These are phyloP conservation scores for Chlamydomonas sp. DNA, from an alignment of 139 green algal species.

Conservation along the genomic window DNA sequence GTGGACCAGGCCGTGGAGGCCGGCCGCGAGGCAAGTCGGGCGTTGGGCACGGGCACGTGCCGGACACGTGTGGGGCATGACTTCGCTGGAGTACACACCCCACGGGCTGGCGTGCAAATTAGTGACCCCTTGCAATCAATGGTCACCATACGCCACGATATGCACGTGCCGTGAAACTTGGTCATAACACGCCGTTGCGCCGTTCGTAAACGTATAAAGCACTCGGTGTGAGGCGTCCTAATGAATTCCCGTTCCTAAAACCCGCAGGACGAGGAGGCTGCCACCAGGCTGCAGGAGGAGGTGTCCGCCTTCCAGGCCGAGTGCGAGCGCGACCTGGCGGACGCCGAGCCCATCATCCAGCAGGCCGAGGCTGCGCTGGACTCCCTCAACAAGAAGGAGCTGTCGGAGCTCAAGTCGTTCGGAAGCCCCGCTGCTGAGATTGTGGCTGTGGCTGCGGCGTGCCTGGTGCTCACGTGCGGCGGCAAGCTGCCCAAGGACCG, in stretches of 20 bases:
- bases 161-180: too few relatives aligned
- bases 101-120: too few relatives aligned
- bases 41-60: not conserved
- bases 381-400: constrained; percentile 87
- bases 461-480: constrained; percentile 86
- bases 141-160: too few relatives aligned
- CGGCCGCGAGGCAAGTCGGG: constrained; percentile 56
- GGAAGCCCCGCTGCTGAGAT: constrained; percentile 86
- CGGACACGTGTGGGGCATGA: not conserved
- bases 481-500: constrained; percentile 92
- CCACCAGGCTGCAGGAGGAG: constrained; percentile 60
- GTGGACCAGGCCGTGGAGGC: constrained; percentile 91
- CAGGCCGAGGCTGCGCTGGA: constrained; percentile 90
- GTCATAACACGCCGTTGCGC: too few relatives aligned
- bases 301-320: constrained; percentile 88
- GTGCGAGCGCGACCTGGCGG: constrained; percentile 75
- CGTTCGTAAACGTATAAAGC: too few relatives aligned
- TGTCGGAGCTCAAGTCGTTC: constrained; percentile 94
- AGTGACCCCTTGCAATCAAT: too few relatives aligned
- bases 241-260: too few relatives aligned
- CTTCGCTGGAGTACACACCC: not conserved
- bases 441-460: constrained; percentile 82
- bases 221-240: too few relatives aligned
- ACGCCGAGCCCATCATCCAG: constrained; percentile 89
- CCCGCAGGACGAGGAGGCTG: constrained; percentile 69